phyloP scores from a whole-genome alignment of 2,329 filamentous ascomycete genomes.

The Orbilia quercus region DNA sequence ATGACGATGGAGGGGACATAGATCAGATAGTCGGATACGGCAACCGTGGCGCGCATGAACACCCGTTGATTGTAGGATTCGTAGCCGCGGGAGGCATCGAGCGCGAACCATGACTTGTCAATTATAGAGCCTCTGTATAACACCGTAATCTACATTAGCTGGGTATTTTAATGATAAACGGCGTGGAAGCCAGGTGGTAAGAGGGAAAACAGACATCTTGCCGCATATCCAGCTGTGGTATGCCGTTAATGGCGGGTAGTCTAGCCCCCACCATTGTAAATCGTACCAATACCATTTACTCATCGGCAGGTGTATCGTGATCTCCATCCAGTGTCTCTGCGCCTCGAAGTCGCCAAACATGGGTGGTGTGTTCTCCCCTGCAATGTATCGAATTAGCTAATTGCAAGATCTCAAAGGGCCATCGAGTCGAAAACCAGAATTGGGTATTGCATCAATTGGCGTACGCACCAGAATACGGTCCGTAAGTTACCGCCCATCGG shows the following conservation, averaged over 20 bases:
- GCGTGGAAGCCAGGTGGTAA: constrained; percentile 15
- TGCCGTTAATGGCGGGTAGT: constrained; percentile 96
- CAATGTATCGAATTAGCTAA: constrained; percentile 3
- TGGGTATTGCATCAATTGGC: constrained; percentile 17
- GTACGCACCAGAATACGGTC: constrained; percentile 87
- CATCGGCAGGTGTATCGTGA: constrained; percentile 86
- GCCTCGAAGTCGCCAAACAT: constrained; percentile 98
- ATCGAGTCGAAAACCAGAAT: neutral
- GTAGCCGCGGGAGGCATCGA: constrained; percentile 82
- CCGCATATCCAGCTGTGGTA: constrained; percentile 98
- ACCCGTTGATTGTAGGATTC: constrained; percentile 85
- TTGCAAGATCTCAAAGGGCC: constrained; percentile 1
- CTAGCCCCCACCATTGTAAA: constrained; percentile 94
- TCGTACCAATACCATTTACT: constrained; percentile 99
- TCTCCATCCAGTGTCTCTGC: constrained; percentile 98
- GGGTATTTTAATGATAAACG: neutral
- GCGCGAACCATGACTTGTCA: constrained; percentile 85
- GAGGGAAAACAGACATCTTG: constrained; percentile 71
- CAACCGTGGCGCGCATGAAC: constrained; percentile 93
- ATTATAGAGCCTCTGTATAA: constrained; percentile 79
- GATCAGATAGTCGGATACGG: constrained; percentile 88
- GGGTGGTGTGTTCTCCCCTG: constrained; percentile 71
- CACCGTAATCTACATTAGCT: too few species aligned
- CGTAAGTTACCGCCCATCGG: constrained; percentile 89
- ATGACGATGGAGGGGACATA: constrained; percentile 87